Base-by-base conservation (phyloP, 176 grass and related monocot species). In the Puccinellia tenuiflora region DNA sequence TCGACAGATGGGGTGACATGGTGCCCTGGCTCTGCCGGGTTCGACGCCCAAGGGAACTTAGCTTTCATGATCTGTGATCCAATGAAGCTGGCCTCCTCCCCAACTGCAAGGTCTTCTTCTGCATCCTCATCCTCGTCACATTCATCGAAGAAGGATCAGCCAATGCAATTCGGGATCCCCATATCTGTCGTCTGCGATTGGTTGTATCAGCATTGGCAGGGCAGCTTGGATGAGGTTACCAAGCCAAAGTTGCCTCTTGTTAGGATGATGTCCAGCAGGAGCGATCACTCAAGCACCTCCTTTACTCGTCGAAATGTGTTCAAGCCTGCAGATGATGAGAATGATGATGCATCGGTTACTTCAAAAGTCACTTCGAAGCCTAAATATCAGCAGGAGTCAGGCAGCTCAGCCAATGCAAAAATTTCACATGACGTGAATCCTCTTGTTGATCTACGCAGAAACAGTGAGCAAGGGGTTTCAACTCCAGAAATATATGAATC, bases 41-140 rank as follows among this genome's bases (percentile, higher is more conserved):
- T 97, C 22, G 94, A 97, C 52, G 88, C 80, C 59, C 88, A 97
- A 74, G 94, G 94, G 61, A 97, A 92, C 37, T 82, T 97, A 71
- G 94, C 94, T 75, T 97, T 97, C 70, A 92, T 97, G 90, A 85
- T 97, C 29, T 97, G 94, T 73, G 94, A 97, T 83, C 94, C 94
- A 25, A 97, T 97, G 94, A 97, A 94, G 81, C 79, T 97, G 40
- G 92, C 94, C 40, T 92, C 90, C 12, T 94, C 92, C 67, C 92
- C 85, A 5, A 68, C 89, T 1, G 76, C 85, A 80, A 87, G 85
- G 73, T 94, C 85, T 22, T 92, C 91, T 37, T 91, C 83, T 20
- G 63, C 89, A 55, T 94, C 92, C 30, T 91, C 92, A 4, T 91
- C 87, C 0, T 89, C 92, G 4, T 87, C 89, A 50, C 85, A 87